Conservation (phyloP, 352 stramenopile species). For the Globisporangium irregulare region DNA sequence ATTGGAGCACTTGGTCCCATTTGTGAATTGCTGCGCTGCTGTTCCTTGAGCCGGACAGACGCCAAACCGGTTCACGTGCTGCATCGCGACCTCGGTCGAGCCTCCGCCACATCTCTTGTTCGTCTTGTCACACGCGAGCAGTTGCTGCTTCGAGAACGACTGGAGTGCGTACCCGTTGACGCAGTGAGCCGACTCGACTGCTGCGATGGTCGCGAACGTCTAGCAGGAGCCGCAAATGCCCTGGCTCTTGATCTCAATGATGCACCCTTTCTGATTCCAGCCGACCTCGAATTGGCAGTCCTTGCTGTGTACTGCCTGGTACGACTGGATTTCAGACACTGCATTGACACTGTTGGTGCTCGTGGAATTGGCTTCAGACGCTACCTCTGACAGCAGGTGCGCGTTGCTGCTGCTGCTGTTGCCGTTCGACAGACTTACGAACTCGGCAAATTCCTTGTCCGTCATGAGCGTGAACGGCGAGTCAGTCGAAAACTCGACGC, state of each 20-base stretch:
- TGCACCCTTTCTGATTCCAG: slow-evolving; percentile 17
- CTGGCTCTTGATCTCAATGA: slow-evolving; percentile 89
- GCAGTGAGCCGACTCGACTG: slow-evolving; percentile 87
- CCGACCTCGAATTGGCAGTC: neutral
- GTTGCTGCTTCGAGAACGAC: slow-evolving; percentile 89
- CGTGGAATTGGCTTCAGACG: neutral
- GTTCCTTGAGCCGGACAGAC: slow-evolving; percentile 78
- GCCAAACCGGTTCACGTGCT: slow-evolving; percentile 85
- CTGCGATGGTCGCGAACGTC: slow-evolving; percentile 92
- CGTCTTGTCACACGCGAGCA: slow-evolving; percentile 86
- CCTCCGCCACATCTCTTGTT: slow-evolving; percentile 91
- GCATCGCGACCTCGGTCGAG: slow-evolving; percentile 84
- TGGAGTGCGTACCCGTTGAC: slow-evolving; percentile 62
- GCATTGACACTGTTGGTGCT: neutral
- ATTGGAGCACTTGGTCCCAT: neutral
- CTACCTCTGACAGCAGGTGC: neutral
- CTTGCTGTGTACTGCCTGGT: neutral
- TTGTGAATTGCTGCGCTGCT: slow-evolving; percentile 14
- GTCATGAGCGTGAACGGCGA: slow-evolving; percentile 57
- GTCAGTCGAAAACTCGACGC: slow-evolving; percentile 47
- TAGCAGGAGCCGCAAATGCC: slow-evolving; percentile 95
- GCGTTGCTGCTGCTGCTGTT: slow-evolving; percentile 5
- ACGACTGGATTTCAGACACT: neutral
- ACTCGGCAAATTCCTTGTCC: slow-evolving; percentile 45
- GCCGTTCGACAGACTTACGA: slow-evolving; percentile 29